Conservation (phyloP, 306 rosid species). For the Cucurbita moschata region DNA sequence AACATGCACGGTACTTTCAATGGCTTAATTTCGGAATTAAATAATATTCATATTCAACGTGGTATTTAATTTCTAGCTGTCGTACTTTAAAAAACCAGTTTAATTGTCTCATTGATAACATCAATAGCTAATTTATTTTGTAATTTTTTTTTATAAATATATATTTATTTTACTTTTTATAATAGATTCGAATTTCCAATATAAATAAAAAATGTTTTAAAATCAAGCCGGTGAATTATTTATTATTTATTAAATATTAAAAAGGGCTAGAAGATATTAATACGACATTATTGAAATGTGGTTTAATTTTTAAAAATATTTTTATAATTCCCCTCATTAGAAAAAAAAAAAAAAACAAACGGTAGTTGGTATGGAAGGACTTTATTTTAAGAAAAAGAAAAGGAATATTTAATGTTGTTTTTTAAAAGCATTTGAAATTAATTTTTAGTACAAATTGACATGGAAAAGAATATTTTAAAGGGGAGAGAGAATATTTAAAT, state of each 20-base stretch:
- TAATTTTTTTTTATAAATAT: background rate
- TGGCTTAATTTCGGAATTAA: background rate
- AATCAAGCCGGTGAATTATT: too few relatives aligned
- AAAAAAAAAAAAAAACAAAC: too few relatives aligned
- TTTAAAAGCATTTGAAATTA: background rate
- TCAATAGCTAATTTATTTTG: background rate
- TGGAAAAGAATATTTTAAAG: background rate
- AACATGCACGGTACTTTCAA: background rate
- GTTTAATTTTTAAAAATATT: too few relatives aligned
- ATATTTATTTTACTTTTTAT: background rate
- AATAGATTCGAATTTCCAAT: background rate
- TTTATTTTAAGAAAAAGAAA: background rate
- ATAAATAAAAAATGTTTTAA: background rate
- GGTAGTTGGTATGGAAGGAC: background rate
- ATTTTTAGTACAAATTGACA: background rate
- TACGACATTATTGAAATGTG: too few relatives aligned
- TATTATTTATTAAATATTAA: too few relatives aligned
- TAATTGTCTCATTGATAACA: background rate
- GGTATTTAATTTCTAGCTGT: background rate
- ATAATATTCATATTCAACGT: background rate
- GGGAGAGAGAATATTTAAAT: background rate
- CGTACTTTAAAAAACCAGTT: background rate
- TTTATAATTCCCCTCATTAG: too few relatives aligned
- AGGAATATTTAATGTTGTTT: background rate
- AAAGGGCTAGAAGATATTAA: too few relatives aligned